Conservation (phyloP, 2,329 filamentous ascomycete species). For the Alternaria triticina region DNA sequence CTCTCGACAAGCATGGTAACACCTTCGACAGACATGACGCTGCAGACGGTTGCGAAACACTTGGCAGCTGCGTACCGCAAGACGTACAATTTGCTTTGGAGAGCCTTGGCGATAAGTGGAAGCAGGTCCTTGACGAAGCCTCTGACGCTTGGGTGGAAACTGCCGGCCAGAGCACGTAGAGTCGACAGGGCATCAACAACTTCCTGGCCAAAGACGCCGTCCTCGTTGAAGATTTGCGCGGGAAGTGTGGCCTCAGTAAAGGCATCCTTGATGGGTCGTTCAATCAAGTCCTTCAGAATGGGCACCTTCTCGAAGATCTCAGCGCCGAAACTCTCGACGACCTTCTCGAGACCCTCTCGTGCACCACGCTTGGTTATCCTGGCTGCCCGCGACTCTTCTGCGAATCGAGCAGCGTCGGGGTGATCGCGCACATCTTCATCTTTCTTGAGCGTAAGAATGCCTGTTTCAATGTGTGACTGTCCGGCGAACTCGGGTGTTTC, state of each 20-base stretch:
- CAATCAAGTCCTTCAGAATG: constrained; percentile 80
- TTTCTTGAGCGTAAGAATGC: constrained; percentile 92
- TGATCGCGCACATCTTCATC: constrained; percentile 96
- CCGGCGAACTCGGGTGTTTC: constrained; percentile 95
- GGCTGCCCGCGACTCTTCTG: constrained; percentile 85
- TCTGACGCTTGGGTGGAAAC: constrained; percentile 75
- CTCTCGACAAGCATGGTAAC: constrained; percentile 96
- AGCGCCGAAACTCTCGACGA: constrained; percentile 79
- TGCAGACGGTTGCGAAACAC: constrained; percentile 96
- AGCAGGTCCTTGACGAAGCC: constrained; percentile 82
- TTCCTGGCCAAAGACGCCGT: constrained; percentile 82
- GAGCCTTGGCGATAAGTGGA: constrained; percentile 82
- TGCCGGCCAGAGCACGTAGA: constrained; percentile 91
- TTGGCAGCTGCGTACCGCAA: constrained; percentile 97
- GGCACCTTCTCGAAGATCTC: constrained; percentile 83
- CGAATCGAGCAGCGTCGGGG: constrained; percentile 87
- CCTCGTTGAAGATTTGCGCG: constrained; percentile 73
- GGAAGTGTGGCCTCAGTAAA: constrained; percentile 74
- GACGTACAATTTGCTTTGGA: constrained; percentile 87
- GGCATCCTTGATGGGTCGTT: constrained; percentile 75
- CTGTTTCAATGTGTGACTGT: constrained; percentile 77
- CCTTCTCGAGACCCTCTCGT: constrained; percentile 89
- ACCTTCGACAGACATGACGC: constrained; percentile 90
- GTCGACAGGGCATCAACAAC: constrained; percentile 94
- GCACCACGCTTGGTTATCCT: constrained; percentile 90